These are phyloP conservation scores for Fusarium globosum DNA, from an alignment of 2,329 filamentous ascomycete genomes.

Conservation along the genomic window DNA sequence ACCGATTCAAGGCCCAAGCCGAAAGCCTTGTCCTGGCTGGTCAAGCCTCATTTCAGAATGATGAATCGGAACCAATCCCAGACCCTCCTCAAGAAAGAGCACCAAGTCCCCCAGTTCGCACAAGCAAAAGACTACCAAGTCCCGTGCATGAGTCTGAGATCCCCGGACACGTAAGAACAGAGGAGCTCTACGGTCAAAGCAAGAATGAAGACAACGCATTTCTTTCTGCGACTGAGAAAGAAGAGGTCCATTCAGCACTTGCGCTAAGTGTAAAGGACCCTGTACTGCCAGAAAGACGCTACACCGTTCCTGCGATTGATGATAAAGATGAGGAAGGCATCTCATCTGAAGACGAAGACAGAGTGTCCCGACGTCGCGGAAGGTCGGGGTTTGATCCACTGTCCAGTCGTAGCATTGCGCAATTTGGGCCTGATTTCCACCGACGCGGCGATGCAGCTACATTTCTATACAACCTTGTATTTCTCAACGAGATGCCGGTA, in stretches of 20 bases:
- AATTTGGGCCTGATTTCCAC: slow-evolving; percentile 22
- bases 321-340: too few relatives aligned
- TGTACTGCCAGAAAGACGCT: too few relatives aligned
- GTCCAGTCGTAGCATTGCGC: background rate
- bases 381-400: background rate
- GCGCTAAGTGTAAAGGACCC: background rate
- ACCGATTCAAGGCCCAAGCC: slow-evolving; percentile 26
- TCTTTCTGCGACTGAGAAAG: background rate
- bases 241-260: background rate
- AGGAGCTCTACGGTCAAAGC: slow-evolving; percentile 8
- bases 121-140: slow-evolving; percentile 15
- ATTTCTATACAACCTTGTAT: slow-evolving; percentile 25
- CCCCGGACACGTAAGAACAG: slow-evolving; percentile 6
- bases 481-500: background rate
- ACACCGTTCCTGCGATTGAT: too few relatives aligned
- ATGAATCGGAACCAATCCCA: background rate
- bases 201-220: background rate
- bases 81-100: slow-evolving; percentile 6
- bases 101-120: slow-evolving; percentile 23
- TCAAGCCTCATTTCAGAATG: slow-evolving; percentile 21
- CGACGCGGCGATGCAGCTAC: slow-evolving; percentile 26
- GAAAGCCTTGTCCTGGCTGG: slow-evolving; percentile 29
- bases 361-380: background rate
- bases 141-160: slow-evolving; percentile 15
- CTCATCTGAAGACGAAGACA: background rate